Evolutionary conservation across 495 filamentous ascomycete species (phyloP).

Genomic region (Aspergillus hancockii): DNA sequence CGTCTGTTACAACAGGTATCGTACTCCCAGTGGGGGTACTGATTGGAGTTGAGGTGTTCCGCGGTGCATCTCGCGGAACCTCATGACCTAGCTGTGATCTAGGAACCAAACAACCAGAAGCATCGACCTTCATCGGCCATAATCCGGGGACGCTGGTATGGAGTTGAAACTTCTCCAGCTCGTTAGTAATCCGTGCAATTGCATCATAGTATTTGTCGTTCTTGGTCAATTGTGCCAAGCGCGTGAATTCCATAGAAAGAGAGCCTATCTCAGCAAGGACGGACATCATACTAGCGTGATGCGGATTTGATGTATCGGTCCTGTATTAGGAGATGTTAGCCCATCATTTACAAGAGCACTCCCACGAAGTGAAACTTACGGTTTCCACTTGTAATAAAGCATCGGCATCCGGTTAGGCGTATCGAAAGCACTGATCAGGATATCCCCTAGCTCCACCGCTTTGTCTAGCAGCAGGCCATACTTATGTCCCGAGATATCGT

Average conservation of each 20-base stretch:
- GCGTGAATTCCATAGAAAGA: conserved; percentile 91
- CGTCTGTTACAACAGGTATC: conserved; percentile 26
- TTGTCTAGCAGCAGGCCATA: conserved; percentile 77
- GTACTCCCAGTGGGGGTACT: conserved; percentile 15
- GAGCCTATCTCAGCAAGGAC: conserved; percentile 87
- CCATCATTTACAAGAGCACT: not conserved
- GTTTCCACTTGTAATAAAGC: conserved; percentile 83
- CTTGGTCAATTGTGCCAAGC: conserved; percentile 86
- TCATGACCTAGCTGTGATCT: conserved; percentile 15
- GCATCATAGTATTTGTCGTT: conserved; percentile 93
- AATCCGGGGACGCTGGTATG: conserved; percentile 76
- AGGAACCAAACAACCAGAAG: conserved; percentile 60
- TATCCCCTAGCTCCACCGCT: conserved; percentile 82
- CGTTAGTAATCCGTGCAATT: conserved; percentile 86
- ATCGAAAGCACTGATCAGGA: conserved; percentile 91
- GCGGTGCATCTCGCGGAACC: conserved; percentile 1
- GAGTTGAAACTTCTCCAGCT: conserved; percentile 76
- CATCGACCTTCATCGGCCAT: conserved; percentile 82
- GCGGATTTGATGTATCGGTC: conserved; percentile 60
- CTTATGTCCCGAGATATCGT: conserved; percentile 72
- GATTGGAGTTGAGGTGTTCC: not conserved
- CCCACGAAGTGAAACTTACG: conserved; percentile 47
- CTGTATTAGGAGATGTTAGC: conserved; percentile 29
- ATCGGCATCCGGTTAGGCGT: conserved; percentile 95
- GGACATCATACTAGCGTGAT: conserved; percentile 61